Evolutionary conservation across 1,284 basidiomycete genomes (phyloP).

Genomic region (Sphaerobolus stellatus): DNA sequence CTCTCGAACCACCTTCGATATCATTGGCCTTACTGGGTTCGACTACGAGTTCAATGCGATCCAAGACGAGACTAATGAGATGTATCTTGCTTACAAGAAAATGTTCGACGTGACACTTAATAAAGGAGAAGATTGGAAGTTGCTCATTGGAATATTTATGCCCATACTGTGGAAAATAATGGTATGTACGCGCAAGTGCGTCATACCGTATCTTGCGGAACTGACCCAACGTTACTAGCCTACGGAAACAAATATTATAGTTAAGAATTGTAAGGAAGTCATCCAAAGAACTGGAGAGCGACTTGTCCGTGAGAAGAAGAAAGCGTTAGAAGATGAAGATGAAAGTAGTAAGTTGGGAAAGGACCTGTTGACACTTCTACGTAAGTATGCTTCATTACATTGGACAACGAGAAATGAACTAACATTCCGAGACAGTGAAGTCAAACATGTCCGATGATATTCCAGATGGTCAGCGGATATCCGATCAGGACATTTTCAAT

Average conservation of each 20-base stretch:
- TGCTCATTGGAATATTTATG: constrained; percentile 56
- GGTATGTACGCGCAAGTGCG: constrained; percentile 42
- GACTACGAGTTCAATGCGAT: constrained; percentile 79
- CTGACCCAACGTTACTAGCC: constrained; percentile 43
- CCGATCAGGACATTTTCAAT: constrained; percentile 76
- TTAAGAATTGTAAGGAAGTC: constrained; percentile 55
- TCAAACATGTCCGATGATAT: constrained; percentile 67
- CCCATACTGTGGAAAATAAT: constrained; percentile 57
- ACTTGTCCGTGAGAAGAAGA: constrained; percentile 66
- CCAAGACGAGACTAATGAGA: constrained; percentile 68
- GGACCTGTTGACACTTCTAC: constrained; percentile 64
- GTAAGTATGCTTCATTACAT: constrained; percentile 44
- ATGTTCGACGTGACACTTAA: constrained; percentile 75
- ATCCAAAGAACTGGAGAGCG: constrained; percentile 68
- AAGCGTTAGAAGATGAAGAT: constrained; percentile 57
- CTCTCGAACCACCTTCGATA: constrained; percentile 75
- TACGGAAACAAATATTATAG: constrained; percentile 46
- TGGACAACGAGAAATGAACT: no score
- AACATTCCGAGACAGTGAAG: constrained; percentile 58
- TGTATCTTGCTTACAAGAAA: constrained; percentile 74
- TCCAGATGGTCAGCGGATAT: constrained; percentile 66
- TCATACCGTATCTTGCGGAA: constrained; percentile 4
- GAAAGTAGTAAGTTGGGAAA: constrained; percentile 53
- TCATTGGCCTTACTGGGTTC: constrained; percentile 77
- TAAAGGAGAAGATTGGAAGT: constrained; percentile 47